These are phyloP conservation scores for Candida yuanshanica DNA, from an alignment of 805 yeast species.

Conservation along the genomic window DNA sequence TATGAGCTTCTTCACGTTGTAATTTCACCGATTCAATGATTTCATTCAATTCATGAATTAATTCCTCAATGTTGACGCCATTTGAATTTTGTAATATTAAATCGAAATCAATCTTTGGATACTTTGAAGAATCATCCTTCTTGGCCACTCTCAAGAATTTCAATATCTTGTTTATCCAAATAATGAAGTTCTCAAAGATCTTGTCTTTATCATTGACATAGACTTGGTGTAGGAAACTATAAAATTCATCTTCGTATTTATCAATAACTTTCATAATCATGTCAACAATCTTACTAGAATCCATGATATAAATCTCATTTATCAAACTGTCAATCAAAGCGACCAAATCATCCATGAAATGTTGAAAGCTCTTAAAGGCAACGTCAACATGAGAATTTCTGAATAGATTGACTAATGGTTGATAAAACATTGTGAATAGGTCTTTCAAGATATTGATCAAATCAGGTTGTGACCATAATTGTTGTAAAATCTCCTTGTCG, in stretches of 20 bases:
- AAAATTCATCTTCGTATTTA: slow-evolving; percentile 66
- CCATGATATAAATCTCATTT: slow-evolving; percentile 43
- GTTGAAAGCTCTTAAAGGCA: slow-evolving; percentile 58
- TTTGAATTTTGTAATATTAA: slow-evolving; percentile 23
- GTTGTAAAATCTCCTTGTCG: slow-evolving; percentile 71
- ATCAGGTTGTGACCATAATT: slow-evolving; percentile 82
- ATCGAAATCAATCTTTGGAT: slow-evolving; percentile 40
- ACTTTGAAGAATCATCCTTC: slow-evolving; percentile 25
- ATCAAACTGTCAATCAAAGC: slow-evolving; percentile 44
- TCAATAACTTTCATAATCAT: slow-evolving; percentile 60
- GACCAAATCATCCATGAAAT: slow-evolving; percentile 64
- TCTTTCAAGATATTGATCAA: slow-evolving; percentile 71
- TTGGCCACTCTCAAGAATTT: slow-evolving; percentile 59
- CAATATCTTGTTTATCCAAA: slow-evolving; percentile 69
- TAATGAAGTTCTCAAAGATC: slow-evolving; percentile 63
- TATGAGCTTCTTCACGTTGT: slow-evolving; percentile 29
- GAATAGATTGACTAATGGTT: slow-evolving; percentile 66
- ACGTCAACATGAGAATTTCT: slow-evolving; percentile 59
- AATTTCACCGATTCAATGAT: slow-evolving; percentile 31
- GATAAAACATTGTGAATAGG: slow-evolving; percentile 64
- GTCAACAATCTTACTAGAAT: slow-evolving; percentile 60
- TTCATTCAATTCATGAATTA: slow-evolving; percentile 34
- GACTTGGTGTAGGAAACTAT: slow-evolving; percentile 74
- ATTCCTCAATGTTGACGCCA: slow-evolving; percentile 22
- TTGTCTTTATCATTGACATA: slow-evolving; percentile 69